These are phyloP conservation scores for Persicaria tinctoria DNA, from an alignment of 148 eudicot genomes.

Conservation along the genomic window DNA sequence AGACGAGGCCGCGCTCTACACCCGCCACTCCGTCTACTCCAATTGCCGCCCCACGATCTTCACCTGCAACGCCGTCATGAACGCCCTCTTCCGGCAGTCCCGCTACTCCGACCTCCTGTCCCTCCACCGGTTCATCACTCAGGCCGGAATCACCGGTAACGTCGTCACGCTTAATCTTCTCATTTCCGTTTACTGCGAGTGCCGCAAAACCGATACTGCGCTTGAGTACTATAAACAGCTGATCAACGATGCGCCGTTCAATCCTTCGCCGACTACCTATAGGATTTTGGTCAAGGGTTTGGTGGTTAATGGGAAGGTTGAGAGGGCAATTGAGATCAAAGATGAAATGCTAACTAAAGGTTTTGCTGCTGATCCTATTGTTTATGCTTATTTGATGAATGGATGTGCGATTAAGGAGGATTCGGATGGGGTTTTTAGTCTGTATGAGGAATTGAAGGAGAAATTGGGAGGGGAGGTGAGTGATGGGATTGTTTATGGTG, in stretches of 20 bases:
- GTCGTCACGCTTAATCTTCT: constrained; percentile 65
- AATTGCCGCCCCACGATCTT: constrained; percentile 82
- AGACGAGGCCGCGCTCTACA: constrained; percentile 77
- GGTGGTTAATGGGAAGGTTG: constrained; percentile 61
- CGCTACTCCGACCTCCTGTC: constrained; percentile 68
- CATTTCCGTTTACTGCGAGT: constrained; percentile 62
- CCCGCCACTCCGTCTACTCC: constrained; percentile 86
- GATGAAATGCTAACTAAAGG: constrained; percentile 72
- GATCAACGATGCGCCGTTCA: constrained; percentile 72
- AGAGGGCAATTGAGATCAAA: constrained; percentile 68
- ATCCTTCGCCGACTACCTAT: constrained; percentile 62
- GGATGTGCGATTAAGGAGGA: constrained; percentile 52
- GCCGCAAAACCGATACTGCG: constrained; percentile 66
- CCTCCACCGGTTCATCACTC: constrained; percentile 78
- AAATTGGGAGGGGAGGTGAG: constrained; percentile 50
- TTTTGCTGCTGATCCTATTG: constrained; percentile 46
- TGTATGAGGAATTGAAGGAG: constrained; percentile 73
- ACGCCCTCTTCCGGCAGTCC: constrained; percentile 59
- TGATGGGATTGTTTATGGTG: constrained; percentile 68
- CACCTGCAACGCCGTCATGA: constrained; percentile 79
- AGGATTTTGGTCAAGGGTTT: constrained; percentile 63
- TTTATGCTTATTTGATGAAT: constrained; percentile 64
- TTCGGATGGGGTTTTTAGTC: constrained; percentile 48
- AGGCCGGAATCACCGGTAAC: constrained; percentile 76
- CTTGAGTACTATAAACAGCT: constrained; percentile 73